Base-by-base conservation (phyloP, 1,139 yeast species). In the Suhomyces chickasaworum region DNA sequence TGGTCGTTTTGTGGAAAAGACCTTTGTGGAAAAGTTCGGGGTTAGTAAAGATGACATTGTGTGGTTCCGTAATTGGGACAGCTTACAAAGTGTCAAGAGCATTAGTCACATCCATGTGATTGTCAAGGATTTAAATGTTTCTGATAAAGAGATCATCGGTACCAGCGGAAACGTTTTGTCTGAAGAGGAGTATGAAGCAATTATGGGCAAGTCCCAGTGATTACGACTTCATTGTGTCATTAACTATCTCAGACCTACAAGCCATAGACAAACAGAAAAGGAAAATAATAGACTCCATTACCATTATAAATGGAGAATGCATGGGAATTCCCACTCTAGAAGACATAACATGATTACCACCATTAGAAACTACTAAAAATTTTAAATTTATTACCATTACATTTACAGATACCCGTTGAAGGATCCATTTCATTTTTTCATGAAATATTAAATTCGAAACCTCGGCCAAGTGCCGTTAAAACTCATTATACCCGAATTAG, bases 41-140 rank as follows among this genome's bases (percentile, higher is more conserved):
- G 55, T 80, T 16, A 53, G 59, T 1, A 50, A 64, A 46, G 68
- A 69, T 6, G 62, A 77, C 44, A 56, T 83, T 10, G 56, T 73
- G 3, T 83, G 88, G 88, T 83, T 83, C 62, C 75, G 82, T 53
- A 83, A 83, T 57, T 83, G 84, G 81, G 75, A 80, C 6, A 69
- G 77, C 7, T 63, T 83, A 37, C 88, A 83, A 57, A 80, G 86
- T 55, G 83, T 83, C 7, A 71, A 71, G 50, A 70, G 77, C 27
- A 68, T 83, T 30, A 81, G 86, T 37, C 88, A 83, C 58, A 65
- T 83, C 17, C 88, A 83, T 59, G 78, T 83, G 1, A 56, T 82
- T 29, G 57, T 82, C 15, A 70, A 65, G 43, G 78, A 46, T 35
- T 53, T 53, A 37, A 40, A 53, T 22, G 49, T 48, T 3, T 49